Base-by-base conservation (phyloP, 768 basidiomycete species). In the Hydnomerulius pinastri region DNA sequence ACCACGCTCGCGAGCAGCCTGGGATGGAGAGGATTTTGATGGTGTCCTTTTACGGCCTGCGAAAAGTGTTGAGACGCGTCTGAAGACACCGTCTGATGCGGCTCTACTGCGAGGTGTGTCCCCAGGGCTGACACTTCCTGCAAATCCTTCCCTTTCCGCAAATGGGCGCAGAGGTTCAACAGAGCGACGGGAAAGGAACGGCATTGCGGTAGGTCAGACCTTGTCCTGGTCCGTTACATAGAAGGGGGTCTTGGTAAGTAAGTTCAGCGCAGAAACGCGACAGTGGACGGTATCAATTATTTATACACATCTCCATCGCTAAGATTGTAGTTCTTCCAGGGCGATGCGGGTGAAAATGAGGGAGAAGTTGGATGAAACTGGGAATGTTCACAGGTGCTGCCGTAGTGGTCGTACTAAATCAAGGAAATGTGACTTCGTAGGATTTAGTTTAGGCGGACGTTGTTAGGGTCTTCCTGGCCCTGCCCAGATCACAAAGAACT, bases 121-220 rank as follows among this genome's bases (percentile, higher is more conserved):
- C 10, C 54, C 13, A 21, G 40, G 46, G 45, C 28, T 44, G 13
- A 30, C 44, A 25, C 24, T 43, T 15, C 45, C 46, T 27, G 38
- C 46, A 11, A 35, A 46, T 17, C n/a, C n/a, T n/a, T 42, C 25
- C 43, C 27, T 43, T 15, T 57, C 50, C 32, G 28, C 55, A 39
- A 39, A 37, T 3, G 39, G 24, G 13, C 36, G 44, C 23, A 55
- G 21, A 33, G 66, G 66, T 37, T 68, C 66, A 33, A 58, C 54
- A 36, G 57, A 53, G 25, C 66, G 66, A 41, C 68, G 61, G 27
- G 61, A 57, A 56, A 68, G 61, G 56, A 69, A 68, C 12, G 47
- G 54, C 66, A 68, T 67, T 45, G 40, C 27, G 24, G 39, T 17
- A 41, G 15, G n/a, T 30, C 15, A 47, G 6, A 20, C 20, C 21